A percentile compares a stretch with the other conserved stretches of the same genome.
Evolutionary conservation across 495 filamentous ascomycete genomes (phyloP).

Genomic region (Tuber microsphaerosporum): DNA sequence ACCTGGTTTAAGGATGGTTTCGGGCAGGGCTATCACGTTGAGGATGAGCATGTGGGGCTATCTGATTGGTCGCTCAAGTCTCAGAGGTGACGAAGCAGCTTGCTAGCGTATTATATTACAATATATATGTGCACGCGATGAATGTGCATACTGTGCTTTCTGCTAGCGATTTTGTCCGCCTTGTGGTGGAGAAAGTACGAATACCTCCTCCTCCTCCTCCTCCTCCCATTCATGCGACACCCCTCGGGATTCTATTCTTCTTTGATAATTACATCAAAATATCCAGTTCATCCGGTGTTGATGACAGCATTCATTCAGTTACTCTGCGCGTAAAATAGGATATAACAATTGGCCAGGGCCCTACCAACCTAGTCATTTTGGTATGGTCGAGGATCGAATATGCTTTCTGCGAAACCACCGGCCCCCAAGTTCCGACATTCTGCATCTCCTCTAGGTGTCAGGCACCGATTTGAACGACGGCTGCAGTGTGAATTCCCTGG

Average conservation of each 20-base stretch:
- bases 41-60: not conserved
- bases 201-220: not conserved
- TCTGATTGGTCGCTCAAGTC: not conserved
- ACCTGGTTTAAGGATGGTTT: not conserved
- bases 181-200: not conserved
- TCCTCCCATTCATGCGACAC: not conserved
- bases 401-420: not conserved
- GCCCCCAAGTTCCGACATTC: not conserved
- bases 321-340: not conserved
- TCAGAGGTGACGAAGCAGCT: not conserved
- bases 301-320: not conserved
- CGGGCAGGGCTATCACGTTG: not conserved
- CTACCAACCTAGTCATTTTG: not conserved
- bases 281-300: not conserved
- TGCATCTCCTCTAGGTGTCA: not conserved
- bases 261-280: not conserved
- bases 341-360: not conserved
- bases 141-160: not conserved
- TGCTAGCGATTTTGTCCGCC: not conserved
- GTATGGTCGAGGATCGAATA: not conserved
- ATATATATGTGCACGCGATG: not conserved
- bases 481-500: not conserved
- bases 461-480: not conserved
- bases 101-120: not conserved
- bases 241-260: too few relatives aligned